Base-by-base conservation (phyloP, 192 early-diverging fungal genomes). In the Umbelopsis ramanniana region DNA sequence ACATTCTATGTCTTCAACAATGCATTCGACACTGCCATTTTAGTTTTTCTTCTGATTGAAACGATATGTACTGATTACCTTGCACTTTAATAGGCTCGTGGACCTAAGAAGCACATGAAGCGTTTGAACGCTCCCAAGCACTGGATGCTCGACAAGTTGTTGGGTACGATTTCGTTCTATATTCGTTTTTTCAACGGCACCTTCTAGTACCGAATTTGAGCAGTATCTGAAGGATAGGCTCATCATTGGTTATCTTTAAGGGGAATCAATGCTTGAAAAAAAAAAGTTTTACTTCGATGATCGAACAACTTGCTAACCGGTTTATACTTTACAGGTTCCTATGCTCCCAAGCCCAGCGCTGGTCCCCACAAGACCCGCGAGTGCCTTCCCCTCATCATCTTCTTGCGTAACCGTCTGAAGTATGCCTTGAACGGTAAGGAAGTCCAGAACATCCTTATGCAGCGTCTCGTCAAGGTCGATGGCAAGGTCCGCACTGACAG, bases 141-240 rank as follows among this genome's bases (percentile, higher is more conserved):
- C 92, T 99, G 98, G 98, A 97, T 99, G 96, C 91, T 99, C 80
- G 97, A 98, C 95, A 99, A 99, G 87, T 93, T 99, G 74, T 95
- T 96, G 85, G 98, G 98, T 81, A 97, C 33, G 57, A 63, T 63
- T 63, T 37, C 11, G 81, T 82, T 63, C 12, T 26, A 14, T 1
- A 26, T 26, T 26, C 53, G 12, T 45, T 57, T 63, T 23, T 10
- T 1, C 68, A 84, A 80, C 1, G 2, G n/a, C 4, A 26, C 11
- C 40, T 43, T 43, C 40, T 43, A 43, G 40, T 12, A 6, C 40
- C 40, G 40, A 12, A 11, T 43, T 43, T 8, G 4, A 40, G 8
- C 38, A 6, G 40, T 12, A 43, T 52, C 14, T 75, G 15, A 1
- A 50, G 6, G 17, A 17, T 15, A 50, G n/a, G 12, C 43, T 21